These are phyloP conservation scores for Phylloporus arenicola DNA, from an alignment of 768 basidiomycete genomes.

Conservation along the genomic window DNA sequence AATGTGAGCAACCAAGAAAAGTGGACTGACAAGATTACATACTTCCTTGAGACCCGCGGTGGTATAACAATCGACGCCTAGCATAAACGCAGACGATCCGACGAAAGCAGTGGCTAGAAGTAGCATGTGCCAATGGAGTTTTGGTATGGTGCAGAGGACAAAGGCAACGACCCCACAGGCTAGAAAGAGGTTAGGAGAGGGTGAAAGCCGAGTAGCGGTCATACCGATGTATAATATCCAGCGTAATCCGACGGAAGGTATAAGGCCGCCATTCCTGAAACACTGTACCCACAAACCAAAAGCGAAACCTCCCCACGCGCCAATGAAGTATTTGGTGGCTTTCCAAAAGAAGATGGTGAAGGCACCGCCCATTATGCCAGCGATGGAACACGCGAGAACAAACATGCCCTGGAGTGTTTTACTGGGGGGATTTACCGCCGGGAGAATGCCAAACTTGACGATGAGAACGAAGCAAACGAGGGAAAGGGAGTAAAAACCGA, in stretches of 20 bases:
- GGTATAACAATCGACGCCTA: conserved; percentile 92
- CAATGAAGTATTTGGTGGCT: conserved; percentile 73
- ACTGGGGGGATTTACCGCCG: conserved; percentile 76
- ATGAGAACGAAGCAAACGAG: conserved; percentile 86
- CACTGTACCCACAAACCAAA: conserved; percentile 85
- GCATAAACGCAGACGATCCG: conserved; percentile 83
- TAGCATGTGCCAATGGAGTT: conserved; percentile 81
- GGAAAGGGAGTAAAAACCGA: conserved; percentile 84
- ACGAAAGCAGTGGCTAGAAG: conserved; percentile 86
- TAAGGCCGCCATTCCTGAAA: conserved; percentile 76
- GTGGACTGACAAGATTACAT: conserved; percentile 12
- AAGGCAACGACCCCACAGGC: conserved; percentile 74
- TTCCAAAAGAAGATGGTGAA: conserved; percentile 93
- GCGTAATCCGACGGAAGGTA: conserved; percentile 68
- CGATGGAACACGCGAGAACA: conserved; percentile 73
- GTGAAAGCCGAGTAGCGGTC: conserved; percentile 17
- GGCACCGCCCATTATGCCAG: conserved; percentile 79
- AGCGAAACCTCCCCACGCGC: conserved; percentile 66
- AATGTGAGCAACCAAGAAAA: conserved; percentile 9
- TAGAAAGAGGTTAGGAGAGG: conserved; percentile 28
- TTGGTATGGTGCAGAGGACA: conserved; percentile 77
- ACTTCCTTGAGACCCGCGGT: conserved; percentile 93
- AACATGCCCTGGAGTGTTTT: conserved; percentile 83
- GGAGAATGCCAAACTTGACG: conserved; percentile 79
- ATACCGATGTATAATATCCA: conserved; percentile 89